Conservation (phyloP, 169 alveolate genomes). For the Plasmodium chabaudi region DNA sequence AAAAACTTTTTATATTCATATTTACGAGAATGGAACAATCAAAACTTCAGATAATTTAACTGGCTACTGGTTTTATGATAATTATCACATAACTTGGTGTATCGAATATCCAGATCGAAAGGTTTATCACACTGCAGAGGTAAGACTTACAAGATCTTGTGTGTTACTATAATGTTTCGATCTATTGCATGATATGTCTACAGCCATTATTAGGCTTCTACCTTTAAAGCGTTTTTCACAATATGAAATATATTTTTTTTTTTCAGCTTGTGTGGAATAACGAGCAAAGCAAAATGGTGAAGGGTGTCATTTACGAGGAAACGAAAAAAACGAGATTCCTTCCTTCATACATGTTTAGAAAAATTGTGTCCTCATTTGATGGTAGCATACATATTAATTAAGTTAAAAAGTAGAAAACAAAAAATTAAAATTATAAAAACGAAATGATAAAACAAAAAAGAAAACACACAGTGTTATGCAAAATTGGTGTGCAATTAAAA, state of each 20-base stretch:
- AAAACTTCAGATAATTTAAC: conserved; percentile 12
- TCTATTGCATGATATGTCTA: too few relatives aligned
- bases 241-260: neutral
- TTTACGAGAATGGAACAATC: conserved; percentile 33
- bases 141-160: neutral
- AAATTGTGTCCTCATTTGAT: conserved; percentile 43
- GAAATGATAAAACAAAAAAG: too few relatives aligned
- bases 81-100: conserved; percentile 47
- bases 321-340: conserved; percentile 19
- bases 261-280: conserved; percentile 56
- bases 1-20: conserved; percentile 26
- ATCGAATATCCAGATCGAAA: conserved; percentile 9
- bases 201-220: too few relatives aligned
- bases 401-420: too few relatives aligned
- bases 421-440: too few relatives aligned
- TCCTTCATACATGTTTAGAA: conserved; percentile 45
- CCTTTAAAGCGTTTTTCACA: too few relatives aligned
- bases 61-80: conserved; percentile 39
- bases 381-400: conserved; percentile 8
- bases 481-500: too few relatives aligned
- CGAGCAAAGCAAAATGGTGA: conserved; percentile 47
- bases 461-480: too few relatives aligned
- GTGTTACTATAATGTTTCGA: too few relatives aligned
- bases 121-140: conserved; percentile 68
- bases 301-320: conserved; percentile 64